Evolutionary conservation across 495 filamentous ascomycete genomes (phyloP), one percentile per base, ranked within the genome.

Genomic region (Venustampulla echinocandica): DNA sequence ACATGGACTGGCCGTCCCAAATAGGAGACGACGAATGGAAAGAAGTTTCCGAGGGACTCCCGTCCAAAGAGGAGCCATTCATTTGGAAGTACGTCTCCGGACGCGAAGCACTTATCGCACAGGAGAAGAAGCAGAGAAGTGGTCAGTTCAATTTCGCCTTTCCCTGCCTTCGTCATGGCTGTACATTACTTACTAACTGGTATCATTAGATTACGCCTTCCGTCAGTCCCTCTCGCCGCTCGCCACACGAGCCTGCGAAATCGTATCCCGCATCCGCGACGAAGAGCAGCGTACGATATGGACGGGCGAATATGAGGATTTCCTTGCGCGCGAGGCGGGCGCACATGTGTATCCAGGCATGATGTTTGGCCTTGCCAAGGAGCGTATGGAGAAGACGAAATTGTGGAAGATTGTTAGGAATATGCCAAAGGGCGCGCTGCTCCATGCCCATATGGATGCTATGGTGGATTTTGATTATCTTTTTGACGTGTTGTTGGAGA

Each of bases 401-500:
- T 71, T 95, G 9, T 97, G 88, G 87, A 74, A 75, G 50, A 92
- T 96, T 44, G 75, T 95, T 3, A 71, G 80, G 39, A 73, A 66
- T 34, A 85, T 98, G 84, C 92, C 92, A 17, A 97, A 98, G 60
- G 92, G 92, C 3, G 79, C 84, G 3, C 71, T 97, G 7, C 64
- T 97, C 43, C 90, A 96, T 65, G 84, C 87, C 5, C 87, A 96
- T 64, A 63, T 92, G 43, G 83, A 92, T 59, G 86, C 87, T 49
- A 90, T 94, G 81, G 83, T 92, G 40, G 86, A 95, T 57, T 73
- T 86, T 36, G 82, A 86, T 49, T 90, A 77, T 63, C 63, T 95
- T 2, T 68, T 94, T 30, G 72, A 79, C 11, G 69, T 81, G 49
- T 77, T 82, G 1, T 69, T 96, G 24, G 68, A 70, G 3, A 90